Conservation (phyloP, 805 yeast genomes). For the Candida michaelii region DNA sequence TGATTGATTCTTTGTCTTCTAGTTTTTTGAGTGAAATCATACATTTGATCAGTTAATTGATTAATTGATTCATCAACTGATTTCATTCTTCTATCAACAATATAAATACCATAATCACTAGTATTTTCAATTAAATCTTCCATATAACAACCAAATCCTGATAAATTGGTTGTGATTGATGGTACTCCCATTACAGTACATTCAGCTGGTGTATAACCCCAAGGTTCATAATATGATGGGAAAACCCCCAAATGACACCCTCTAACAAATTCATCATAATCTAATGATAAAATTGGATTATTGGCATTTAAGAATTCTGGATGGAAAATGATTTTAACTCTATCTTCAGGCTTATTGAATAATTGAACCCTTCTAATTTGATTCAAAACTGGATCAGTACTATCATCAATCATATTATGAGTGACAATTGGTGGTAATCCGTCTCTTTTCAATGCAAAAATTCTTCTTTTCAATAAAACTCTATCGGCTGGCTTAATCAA, state of each 20-base stretch:
- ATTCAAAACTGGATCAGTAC: slow-evolving; percentile 84
- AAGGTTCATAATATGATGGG: slow-evolving; percentile 98
- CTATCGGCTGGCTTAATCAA: slow-evolving; percentile 83
- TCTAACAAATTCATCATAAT: slow-evolving; percentile 95
- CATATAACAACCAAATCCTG: slow-evolving; percentile 98
- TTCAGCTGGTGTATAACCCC: slow-evolving; percentile 99
- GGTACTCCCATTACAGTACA: slow-evolving; percentile 99
- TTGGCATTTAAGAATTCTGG: slow-evolving; percentile 95
- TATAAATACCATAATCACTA: slow-evolving; percentile 93
- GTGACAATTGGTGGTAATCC: slow-evolving; percentile 94
- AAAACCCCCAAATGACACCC: slow-evolving; percentile 98
- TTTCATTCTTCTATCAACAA: slow-evolving; percentile 91
- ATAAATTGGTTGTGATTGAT: slow-evolving; percentile 89
- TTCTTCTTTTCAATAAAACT: slow-evolving; percentile 86
- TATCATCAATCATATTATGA: slow-evolving; percentile 93
- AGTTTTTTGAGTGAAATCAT: slow-evolving; percentile 80
- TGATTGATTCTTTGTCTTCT: slow-evolving; percentile 97
- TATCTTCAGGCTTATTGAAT: slow-evolving; percentile 84
- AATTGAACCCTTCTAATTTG: slow-evolving; percentile 90
- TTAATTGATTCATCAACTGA: slow-evolving; percentile 90
- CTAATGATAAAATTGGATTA: slow-evolving; percentile 89
- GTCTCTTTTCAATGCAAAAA: slow-evolving; percentile 86
- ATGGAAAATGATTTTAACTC: slow-evolving; percentile 95
- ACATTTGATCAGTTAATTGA: slow-evolving; percentile 88
- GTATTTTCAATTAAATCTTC: slow-evolving; percentile 95